These are phyloP conservation scores for Didymella segeticola DNA, from an alignment of 2,329 filamentous ascomycete genomes.

Conservation along the genomic window DNA sequence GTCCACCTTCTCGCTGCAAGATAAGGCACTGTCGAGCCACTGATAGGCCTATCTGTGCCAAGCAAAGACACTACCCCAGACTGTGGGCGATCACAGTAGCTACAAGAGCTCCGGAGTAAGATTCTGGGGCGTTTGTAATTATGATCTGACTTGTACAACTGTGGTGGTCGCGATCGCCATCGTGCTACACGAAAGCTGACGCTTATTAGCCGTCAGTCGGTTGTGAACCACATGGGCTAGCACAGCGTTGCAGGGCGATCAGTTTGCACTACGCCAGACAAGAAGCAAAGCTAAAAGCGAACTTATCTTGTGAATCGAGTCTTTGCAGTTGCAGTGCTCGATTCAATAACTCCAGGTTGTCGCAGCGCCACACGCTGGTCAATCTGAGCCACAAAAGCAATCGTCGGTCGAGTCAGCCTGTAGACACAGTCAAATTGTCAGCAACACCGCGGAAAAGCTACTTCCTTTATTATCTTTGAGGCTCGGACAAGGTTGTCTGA, in stretches of 20 bases:
- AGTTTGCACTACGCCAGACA: neutral
- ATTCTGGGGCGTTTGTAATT: neutral
- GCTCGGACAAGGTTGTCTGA: slow-evolving; percentile 38
- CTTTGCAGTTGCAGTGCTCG: neutral
- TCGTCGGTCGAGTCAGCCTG: slow-evolving; percentile 8
- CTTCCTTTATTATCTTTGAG: slow-evolving; percentile 34
- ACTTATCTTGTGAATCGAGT: neutral
- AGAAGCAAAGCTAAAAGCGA: neutral
- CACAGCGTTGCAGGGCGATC: slow-evolving; percentile 8
- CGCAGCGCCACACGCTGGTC: neutral
- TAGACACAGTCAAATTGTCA: slow-evolving; percentile 34
- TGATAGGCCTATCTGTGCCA: slow-evolving; percentile 25
- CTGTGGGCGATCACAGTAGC: neutral
- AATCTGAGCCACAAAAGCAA: slow-evolving; percentile 4
- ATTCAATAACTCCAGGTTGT: neutral
- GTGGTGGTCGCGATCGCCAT: neutral
- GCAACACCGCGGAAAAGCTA: slow-evolving; percentile 43
- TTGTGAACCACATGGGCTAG: neutral
- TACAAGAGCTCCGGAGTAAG: neutral
- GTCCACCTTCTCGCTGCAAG: slow-evolving; percentile 47
- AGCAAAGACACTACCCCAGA: slow-evolving; percentile 14
- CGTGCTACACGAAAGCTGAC: slow-evolving; percentile 1
- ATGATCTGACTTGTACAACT: slow-evolving; percentile 2
- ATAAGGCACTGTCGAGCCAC: slow-evolving; percentile 32
- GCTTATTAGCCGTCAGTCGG: slow-evolving; percentile 1